phyloP scores from a whole-genome alignment of 208 protist species.

The Crithidia acanthocephali region DNA sequence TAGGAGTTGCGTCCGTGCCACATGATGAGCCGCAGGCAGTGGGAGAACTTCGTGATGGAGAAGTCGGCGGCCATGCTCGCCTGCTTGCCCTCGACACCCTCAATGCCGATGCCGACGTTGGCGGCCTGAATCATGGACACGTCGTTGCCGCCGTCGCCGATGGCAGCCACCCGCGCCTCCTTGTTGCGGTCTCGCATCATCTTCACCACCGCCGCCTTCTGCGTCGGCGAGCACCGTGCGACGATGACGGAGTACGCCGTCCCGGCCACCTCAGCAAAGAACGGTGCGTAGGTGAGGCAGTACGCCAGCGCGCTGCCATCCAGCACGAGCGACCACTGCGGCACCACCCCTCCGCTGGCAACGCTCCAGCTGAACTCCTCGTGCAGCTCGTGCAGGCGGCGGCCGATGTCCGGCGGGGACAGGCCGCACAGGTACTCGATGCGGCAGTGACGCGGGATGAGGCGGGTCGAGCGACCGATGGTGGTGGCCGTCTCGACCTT shows the following conservation, averaged over 20 bases:
- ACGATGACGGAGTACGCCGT: conserved; percentile 94
- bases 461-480: conserved; percentile 93
- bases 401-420: conserved; percentile 40
- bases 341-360: conserved; percentile 16
- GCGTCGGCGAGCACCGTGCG: conserved; percentile 97
- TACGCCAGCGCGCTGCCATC: conserved; percentile 76
- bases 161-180: conserved; percentile 89
- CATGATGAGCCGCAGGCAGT: conserved; percentile 89
- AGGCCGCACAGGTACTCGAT: conserved; percentile 60
- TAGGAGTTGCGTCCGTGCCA: conserved; percentile 93
- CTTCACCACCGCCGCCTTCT: conserved; percentile 97
- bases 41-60: conserved; percentile 96
- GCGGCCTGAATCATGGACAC: conserved; percentile 96
- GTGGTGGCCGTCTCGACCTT: conserved; percentile 97
- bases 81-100: conserved; percentile 98
- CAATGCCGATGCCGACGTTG: conserved; percentile 98
- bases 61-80: conserved; percentile 98
- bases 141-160: conserved; percentile 99
- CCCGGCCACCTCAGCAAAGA: conserved; percentile 61
- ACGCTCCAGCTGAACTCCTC: conserved; percentile 32
- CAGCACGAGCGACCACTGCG: conserved; percentile 75
- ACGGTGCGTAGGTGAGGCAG: conserved; percentile 51
- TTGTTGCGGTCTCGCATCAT: conserved; percentile 69
- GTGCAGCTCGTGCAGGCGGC: conserved; percentile 47
- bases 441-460: conserved; percentile 82